These are phyloP conservation scores for Clohesyomyces aquaticus DNA, from an alignment of 495 filamentous ascomycete species.

Conservation along the genomic window DNA sequence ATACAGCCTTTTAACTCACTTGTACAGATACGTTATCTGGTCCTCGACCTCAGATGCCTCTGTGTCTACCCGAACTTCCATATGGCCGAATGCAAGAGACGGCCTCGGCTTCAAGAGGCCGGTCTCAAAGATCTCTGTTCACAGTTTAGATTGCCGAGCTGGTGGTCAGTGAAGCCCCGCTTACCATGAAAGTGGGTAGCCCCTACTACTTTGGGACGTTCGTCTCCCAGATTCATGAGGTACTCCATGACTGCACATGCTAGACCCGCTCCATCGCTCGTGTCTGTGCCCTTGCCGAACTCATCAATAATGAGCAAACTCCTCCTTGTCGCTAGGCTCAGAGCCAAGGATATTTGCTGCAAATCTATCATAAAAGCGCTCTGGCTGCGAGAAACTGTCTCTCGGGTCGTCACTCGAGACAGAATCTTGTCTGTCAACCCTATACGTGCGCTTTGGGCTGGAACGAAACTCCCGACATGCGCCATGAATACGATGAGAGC, in stretches of 20 bases:
- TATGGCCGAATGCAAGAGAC: conserved; percentile 72
- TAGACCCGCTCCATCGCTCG: conserved; percentile 82
- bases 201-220: conserved; percentile 80
- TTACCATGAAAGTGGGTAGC: conserved; percentile 85
- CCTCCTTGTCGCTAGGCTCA: conserved; percentile 75
- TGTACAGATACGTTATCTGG: conserved; percentile 88
- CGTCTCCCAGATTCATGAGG: conserved; percentile 62
- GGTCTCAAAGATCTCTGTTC: conserved; percentile 76
- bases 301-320: conserved; percentile 90
- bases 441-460: conserved; percentile 75
- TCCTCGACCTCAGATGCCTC: conserved; percentile 62
- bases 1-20: conserved; percentile 52
- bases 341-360: conserved; percentile 79
- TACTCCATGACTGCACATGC: conserved; percentile 79
- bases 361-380: conserved; percentile 94
- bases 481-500: conserved; percentile 94
- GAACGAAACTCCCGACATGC: conserved; percentile 90
- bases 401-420: conserved; percentile 82
- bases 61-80: conserved; percentile 79
- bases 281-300: conserved; percentile 92
- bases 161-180: not conserved
- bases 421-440: conserved; percentile 93
- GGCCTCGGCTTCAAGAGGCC: conserved; percentile 64
- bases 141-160: not conserved
- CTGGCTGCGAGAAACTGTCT: conserved; percentile 82